Evolutionary conservation across 306 rosid species (phyloP), one percentile per base, ranked within the genome.

Genomic region (Castanopsis chinensis): DNA sequence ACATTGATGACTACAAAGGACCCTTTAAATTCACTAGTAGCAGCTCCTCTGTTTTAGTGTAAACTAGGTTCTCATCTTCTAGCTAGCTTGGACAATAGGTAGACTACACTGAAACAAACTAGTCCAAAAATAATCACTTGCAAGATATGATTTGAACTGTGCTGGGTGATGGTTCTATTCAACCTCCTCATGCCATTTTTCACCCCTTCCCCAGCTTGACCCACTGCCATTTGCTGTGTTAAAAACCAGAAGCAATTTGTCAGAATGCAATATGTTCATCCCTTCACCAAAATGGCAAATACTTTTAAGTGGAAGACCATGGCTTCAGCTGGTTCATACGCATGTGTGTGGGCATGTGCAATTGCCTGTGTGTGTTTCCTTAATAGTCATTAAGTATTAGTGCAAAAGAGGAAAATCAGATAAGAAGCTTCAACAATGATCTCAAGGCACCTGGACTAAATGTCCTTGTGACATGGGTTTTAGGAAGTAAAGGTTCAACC

Each of bases 131-230:
- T 49, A 25, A 84, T 58, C 64, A 84, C 84, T 14, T 84, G 87
- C 19, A 80, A 45, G 20, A 80, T 65, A 65, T 76, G 79, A 54
- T 84, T 84, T 20, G 77, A 70, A 57, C 81, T 54, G 19, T 79
- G 78, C 64, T 71, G 78, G 75, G 65, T 21, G 20, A 76, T 33
- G 10, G 75, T 72, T 57, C 73, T 69, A 55, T 76, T 80, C 84
- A 84, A 72, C 60, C 84, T 84, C 63, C 60, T 71, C 84, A 84
- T 72, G 63, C 79, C 77, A 57, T 67, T 84, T 55, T 72, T 84
- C 71, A 84, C 63, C 79, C 87, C 73, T 1, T 61, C 84, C 27
- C 72, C 76, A 28, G 87, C 87, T 84, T 84, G 78, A 72, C 75
- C 76, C 81, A 84, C 43, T 53, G 77, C 54, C 79, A 72, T 60